Evolutionary conservation across 192 early-diverging fungal species (phyloP).

Genomic region (Helicostylum pulchrum): DNA sequence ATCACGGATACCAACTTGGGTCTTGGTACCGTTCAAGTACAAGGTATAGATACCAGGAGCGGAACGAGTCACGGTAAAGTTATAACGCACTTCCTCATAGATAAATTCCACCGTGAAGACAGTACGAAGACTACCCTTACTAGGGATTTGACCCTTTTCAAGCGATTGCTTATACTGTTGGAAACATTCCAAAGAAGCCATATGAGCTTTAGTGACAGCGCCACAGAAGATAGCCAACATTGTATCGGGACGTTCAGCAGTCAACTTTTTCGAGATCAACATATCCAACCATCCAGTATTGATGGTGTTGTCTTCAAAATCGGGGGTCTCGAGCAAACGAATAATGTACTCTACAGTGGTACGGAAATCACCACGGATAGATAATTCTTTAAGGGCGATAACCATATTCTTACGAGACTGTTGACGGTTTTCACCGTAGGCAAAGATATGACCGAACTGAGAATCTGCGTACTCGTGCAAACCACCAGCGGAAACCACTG

Average conservation of each 20-base stretch:
- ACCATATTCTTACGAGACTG: constrained; percentile 95
- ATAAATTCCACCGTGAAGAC: constrained; percentile 87
- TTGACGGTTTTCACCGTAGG: constrained; percentile 92
- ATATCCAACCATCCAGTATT: constrained; percentile 96
- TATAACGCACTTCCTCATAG: constrained; percentile 88
- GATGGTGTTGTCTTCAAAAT: constrained; percentile 85
- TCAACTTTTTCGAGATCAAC: constrained; percentile 85
- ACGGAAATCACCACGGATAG: constrained; percentile 97
- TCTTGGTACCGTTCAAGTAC: constrained; percentile 77
- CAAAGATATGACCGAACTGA: constrained; percentile 98
- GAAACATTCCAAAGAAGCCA: constrained; percentile 57
- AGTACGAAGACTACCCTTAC: constrained; percentile 68
- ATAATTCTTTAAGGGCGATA: constrained; percentile 95
- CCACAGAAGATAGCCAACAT: constrained; percentile 91
- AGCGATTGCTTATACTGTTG: constrained; percentile 77
- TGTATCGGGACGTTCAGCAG: constrained; percentile 86
- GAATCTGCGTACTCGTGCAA: constrained; percentile 99
- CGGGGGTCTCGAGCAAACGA: constrained; percentile 85
- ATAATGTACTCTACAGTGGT: constrained; percentile 98
- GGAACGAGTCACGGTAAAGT: constrained; percentile 76
- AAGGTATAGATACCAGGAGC: constrained; percentile 80
- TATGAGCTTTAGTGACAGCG: constrained; percentile 83
- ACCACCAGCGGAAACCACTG: constrained; percentile 89
- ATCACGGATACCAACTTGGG: constrained; percentile 78
- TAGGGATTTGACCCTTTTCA: constrained; percentile 92